Percentiles rank a stretch among this genome's conserved stretches.
phyloP scores from a whole-genome alignment of 2,329 filamentous ascomycete species.

The Macrophomina phaseolina region DNA sequence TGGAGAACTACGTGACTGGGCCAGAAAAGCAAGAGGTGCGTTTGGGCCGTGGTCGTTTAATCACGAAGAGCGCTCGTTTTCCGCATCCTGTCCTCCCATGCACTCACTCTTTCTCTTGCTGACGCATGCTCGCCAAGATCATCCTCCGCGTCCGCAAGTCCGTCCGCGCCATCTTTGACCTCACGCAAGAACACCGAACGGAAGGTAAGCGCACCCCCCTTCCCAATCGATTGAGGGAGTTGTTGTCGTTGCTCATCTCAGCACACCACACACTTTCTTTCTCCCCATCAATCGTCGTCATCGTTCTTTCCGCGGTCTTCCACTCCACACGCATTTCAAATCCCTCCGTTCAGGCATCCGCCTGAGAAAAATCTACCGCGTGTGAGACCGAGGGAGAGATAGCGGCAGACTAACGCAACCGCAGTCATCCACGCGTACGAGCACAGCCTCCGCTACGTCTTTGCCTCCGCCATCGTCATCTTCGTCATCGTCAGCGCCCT shows the following conservation, averaged over 20 bases:
- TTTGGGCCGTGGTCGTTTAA: background rate
- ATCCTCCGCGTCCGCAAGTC: constrained; percentile 58
- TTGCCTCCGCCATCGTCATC: constrained; percentile 49
- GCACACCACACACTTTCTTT: constrained; percentile 21
- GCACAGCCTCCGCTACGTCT: constrained; percentile 48
- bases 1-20: constrained; percentile 65
- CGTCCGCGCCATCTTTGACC: constrained; percentile 53
- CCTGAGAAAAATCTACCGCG: background rate
- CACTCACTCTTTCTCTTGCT: background rate
- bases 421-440: constrained; percentile 48
- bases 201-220: constrained; percentile 48
- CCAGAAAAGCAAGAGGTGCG: constrained; percentile 59
- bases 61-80: background rate
- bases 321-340: background rate
- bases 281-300: background rate
- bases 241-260: constrained; percentile 2
- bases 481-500: constrained; percentile 59
- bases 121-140: constrained; percentile 35
- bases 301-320: background rate
- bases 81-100: no score
- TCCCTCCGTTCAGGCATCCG: background rate
- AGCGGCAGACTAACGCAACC: background rate
- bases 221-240: background rate
- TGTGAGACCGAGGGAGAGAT: background rate
- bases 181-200: constrained; percentile 52